Percentiles rank a stretch among this genome's conserved stretches.
Evolutionary conservation across 140 eudicot genomes (phyloP).

Genomic region (Flaveria floridana): DNA sequence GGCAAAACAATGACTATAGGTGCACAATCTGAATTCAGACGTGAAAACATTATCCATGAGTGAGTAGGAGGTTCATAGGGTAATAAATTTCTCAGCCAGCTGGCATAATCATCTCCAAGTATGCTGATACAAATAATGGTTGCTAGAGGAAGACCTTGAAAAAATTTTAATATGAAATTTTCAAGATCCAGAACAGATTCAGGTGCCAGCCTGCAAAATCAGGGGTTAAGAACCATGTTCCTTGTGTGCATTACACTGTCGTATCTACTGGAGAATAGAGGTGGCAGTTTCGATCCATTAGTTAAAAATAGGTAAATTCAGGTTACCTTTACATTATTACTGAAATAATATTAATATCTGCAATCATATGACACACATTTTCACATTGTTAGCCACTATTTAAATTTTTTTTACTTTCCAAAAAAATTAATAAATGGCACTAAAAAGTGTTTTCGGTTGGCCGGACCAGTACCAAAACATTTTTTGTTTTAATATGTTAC

Average conservation of each 20-base stretch:
- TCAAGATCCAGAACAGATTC: constrained; percentile 49
- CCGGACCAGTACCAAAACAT: not conserved
- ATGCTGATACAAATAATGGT: constrained; percentile 73
- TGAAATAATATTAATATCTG: not conserved
- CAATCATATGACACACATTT: not conserved
- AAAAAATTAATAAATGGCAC: not conserved
- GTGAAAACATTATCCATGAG: constrained; percentile 76
- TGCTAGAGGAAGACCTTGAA: constrained; percentile 57
- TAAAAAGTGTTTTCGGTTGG: not conserved
- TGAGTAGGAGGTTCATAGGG: constrained; percentile 34
- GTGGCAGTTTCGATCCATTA: not conserved
- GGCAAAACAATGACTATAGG: constrained; percentile 71
- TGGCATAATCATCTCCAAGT: constrained; percentile 54
- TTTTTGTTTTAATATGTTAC: not conserved
- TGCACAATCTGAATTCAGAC: constrained; percentile 56
- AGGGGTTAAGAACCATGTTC: constrained; percentile 21
- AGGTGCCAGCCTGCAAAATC: constrained; percentile 57
- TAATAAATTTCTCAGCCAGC: constrained; percentile 48
- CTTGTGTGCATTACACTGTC: not conserved
- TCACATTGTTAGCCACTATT: not conserved
- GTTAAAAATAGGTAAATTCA: not conserved
- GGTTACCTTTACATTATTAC: not conserved
- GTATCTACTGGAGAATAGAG: not conserved
- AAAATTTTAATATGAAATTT: constrained; percentile 47
- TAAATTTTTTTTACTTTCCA: not conserved